phyloP scores from a whole-genome alignment of 2,329 filamentous ascomycete genomes.

The Beauveria bassiana region DNA sequence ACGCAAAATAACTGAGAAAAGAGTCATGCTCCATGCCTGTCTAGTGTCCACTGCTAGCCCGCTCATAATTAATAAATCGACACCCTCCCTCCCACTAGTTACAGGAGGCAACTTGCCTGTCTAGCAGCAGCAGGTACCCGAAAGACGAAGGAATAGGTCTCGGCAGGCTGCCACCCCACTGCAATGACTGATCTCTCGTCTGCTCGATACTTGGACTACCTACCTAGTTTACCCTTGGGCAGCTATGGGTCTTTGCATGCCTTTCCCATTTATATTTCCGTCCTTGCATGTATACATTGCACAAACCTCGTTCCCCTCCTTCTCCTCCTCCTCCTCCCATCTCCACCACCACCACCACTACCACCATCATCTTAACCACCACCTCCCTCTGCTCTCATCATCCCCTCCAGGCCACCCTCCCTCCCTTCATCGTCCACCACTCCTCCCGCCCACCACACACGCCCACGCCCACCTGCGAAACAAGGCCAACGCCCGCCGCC shows the following conservation, averaged over 20 bases:
- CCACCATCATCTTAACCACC: conserved; percentile 17
- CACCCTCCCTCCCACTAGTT: not conserved
- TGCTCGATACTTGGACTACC: no score
- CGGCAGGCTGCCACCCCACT: no score
- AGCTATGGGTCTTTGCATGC: not conserved
- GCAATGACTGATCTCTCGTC: no score
- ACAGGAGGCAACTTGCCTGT: not conserved
- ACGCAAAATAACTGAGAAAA: not conserved
- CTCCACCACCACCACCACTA: conserved; percentile 18
- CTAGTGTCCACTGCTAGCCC: not conserved
- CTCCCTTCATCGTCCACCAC: conserved; percentile 15
- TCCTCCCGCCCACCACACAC: conserved; percentile 13
- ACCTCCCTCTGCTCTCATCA: conserved; percentile 6
- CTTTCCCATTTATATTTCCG: conserved; percentile 8
- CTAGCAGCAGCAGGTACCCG: not conserved
- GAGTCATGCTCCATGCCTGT: not conserved
- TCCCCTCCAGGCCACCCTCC: conserved; percentile 4
- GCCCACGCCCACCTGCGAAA: conserved; percentile 3
- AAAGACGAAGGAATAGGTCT: no score
- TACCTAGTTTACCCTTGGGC: not conserved
- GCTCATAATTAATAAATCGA: not conserved
- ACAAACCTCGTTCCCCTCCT: conserved; percentile 6
- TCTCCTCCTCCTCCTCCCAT: conserved; percentile 13
- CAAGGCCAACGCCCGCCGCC: conserved; percentile 1
- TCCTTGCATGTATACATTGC: conserved; percentile 10